Percentiles rank a stretch among this genome's conserved stretches.
phyloP scores from a whole-genome alignment of 768 basidiomycete genomes.

The Rhodotorula toruloides region DNA sequence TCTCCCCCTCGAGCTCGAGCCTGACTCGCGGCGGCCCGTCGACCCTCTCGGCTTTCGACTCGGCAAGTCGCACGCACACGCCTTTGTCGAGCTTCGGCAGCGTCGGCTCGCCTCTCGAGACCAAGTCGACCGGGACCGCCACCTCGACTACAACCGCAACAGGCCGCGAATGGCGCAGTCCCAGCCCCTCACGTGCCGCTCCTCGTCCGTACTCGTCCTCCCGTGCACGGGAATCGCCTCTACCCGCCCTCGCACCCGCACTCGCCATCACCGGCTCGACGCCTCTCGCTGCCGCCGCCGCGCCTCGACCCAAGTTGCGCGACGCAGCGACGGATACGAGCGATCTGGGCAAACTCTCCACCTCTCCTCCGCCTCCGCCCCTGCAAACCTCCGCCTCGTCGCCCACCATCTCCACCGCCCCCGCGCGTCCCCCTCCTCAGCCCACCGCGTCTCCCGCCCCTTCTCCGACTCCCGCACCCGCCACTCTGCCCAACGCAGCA shows the following conservation, averaged over 20 bases:
- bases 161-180: slow-evolving; percentile 21
- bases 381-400: neutral
- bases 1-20: slow-evolving; percentile 30
- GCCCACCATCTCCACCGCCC: neutral
- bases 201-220: slow-evolving; percentile 9
- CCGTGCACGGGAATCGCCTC: neutral
- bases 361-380: neutral
- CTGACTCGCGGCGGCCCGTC: slow-evolving; percentile 17
- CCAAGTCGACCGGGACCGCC: neutral
- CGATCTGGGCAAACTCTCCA: slow-evolving; percentile 9
- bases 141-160: slow-evolving; percentile 17
- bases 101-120: slow-evolving; percentile 19
- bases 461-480: neutral
- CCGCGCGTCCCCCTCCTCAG: neutral
- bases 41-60: slow-evolving; percentile 18
- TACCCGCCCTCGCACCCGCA: slow-evolving; percentile 1
- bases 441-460: neutral
- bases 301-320: slow-evolving; percentile 18
- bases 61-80: slow-evolving; percentile 16
- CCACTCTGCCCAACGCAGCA: neutral
- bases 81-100: slow-evolving; percentile 31
- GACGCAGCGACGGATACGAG: slow-evolving; percentile 33
- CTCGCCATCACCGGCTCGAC: neutral
- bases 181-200: slow-evolving; percentile 1
- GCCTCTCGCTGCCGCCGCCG: neutral